Evolutionary conservation across 2,329 filamentous ascomycete genomes (phyloP).

Genomic region (Rugonectria rugulosa): DNA sequence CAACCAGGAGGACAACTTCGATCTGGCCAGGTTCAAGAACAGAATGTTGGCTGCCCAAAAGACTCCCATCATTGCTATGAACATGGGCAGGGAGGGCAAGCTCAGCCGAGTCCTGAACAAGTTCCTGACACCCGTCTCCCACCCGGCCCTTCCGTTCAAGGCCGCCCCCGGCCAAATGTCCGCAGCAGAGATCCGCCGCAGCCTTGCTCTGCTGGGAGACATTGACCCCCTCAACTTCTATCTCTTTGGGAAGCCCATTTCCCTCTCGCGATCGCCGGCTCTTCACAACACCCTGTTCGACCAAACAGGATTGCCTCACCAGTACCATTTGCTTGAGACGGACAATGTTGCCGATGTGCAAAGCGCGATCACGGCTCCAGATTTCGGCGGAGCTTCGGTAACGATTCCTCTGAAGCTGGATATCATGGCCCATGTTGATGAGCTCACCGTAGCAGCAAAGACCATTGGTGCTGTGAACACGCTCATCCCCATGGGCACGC

Average conservation of each 20-base stretch:
- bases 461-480: slow-evolving; percentile 95
- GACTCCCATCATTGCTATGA: slow-evolving; percentile 90
- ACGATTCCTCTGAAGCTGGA: slow-evolving; percentile 96
- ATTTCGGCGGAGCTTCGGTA: slow-evolving; percentile 93
- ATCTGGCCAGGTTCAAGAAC: slow-evolving; percentile 80
- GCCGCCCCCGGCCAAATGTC: slow-evolving; percentile 94
- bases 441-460: slow-evolving; percentile 78
- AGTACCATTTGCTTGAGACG: slow-evolving; percentile 82
- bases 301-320: slow-evolving; percentile 80
- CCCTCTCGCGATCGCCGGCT: slow-evolving; percentile 82
- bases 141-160: slow-evolving; percentile 87
- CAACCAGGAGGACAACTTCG: slow-evolving; percentile 83
- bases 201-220: slow-evolving; percentile 79
- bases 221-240: slow-evolving; percentile 80
- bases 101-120: slow-evolving; percentile 88
- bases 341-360: slow-evolving; percentile 66
- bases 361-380: slow-evolving; percentile 69
- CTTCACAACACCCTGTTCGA: slow-evolving; percentile 88
- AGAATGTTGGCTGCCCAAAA: slow-evolving; percentile 77
- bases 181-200: slow-evolving; percentile 84
- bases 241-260: slow-evolving; percentile 87
- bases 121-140: slow-evolving; percentile 95
- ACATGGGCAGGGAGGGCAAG: slow-evolving; percentile 90
- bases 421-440: slow-evolving; percentile 81
- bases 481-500: slow-evolving; percentile 68